These are phyloP conservation scores for Termitomyces sp. DNA, from an alignment of 768 basidiomycete species.

Conservation along the genomic window DNA sequence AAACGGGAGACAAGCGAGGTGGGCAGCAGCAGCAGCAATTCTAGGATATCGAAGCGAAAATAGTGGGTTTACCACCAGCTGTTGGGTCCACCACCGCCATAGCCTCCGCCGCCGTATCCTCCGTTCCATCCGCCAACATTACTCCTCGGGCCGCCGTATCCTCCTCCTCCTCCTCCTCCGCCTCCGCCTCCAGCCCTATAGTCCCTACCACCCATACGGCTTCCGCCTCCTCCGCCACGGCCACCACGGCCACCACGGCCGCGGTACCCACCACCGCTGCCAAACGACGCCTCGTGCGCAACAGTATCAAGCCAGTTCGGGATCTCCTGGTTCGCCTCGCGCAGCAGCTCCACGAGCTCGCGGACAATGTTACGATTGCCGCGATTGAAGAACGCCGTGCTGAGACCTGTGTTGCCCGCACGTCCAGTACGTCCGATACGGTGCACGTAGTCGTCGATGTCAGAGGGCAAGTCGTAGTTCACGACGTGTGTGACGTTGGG, in stretches of 20 bases:
- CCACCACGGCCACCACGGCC: conserved; percentile 58
- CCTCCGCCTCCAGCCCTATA: conserved; percentile 38
- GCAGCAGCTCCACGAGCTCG: conserved; percentile 88
- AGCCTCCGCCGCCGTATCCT: conserved; percentile 22
- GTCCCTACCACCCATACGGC: conserved; percentile 44
- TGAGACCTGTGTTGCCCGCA: conserved; percentile 95
- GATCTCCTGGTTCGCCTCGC: conserved; percentile 95
- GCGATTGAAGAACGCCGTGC: conserved; percentile 95
- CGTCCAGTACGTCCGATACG: conserved; percentile 98
- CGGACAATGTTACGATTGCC: conserved; percentile 90
- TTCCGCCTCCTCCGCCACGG: conserved; percentile 45
- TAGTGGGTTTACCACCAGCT: conserved; percentile 41
- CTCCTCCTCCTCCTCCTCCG: conserved; percentile 22
- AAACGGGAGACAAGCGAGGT: conserved; percentile 5
- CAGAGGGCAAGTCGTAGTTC: conserved; percentile 96
- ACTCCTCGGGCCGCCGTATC: conserved; percentile 21
- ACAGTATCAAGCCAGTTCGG: conserved; percentile 89
- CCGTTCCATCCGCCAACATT: conserved; percentile 28
- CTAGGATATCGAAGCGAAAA: neutral
- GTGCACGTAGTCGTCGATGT: conserved; percentile 99
- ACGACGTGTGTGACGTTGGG: conserved; percentile 99
- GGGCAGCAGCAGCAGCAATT: conserved; percentile 10
- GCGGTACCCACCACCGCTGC: conserved; percentile 49
- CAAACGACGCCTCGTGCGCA: conserved; percentile 76
- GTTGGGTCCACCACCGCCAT: conserved; percentile 26